Evolutionary conservation across 331 rosid genomes (phyloP).

Genomic region (Erythrophleum ivorense): DNA sequence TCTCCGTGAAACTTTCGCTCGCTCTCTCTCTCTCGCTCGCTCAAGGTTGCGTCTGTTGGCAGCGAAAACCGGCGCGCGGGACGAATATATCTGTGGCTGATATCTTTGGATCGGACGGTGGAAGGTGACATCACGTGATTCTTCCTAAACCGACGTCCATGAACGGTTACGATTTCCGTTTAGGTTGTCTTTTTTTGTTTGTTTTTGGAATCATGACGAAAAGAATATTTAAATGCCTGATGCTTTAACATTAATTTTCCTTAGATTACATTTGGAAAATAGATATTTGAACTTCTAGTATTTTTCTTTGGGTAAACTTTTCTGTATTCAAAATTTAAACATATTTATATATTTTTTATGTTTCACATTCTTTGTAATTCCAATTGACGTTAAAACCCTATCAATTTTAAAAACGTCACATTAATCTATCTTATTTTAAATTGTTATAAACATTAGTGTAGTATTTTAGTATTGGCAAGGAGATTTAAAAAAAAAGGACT

Average conservation of each 20-base stretch:
- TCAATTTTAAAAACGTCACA: no score
- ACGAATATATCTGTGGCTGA: constrained; percentile 15
- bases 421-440: no score
- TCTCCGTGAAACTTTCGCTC: not conserved
- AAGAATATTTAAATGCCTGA: not conserved
- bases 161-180: not conserved
- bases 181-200: not conserved
- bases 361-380: not conserved
- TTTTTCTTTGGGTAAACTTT: not conserved
- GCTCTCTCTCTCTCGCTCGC: not conserved
- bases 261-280: no score
- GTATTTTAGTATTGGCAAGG: no score
- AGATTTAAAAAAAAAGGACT: no score
- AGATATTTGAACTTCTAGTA: no score
- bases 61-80: constrained; percentile 29
- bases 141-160: not conserved
- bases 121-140: not conserved
- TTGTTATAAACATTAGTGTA: no score
- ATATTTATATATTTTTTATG: not conserved
- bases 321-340: not conserved
- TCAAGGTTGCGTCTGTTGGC: constrained; percentile 49
- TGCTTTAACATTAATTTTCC: not conserved
- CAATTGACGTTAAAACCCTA: not conserved
- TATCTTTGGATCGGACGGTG: not conserved
- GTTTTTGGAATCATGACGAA: not conserved